These are phyloP conservation scores for Didymella pomorum DNA, from an alignment of 2,329 filamentous ascomycete genomes.

Conservation along the genomic window DNA sequence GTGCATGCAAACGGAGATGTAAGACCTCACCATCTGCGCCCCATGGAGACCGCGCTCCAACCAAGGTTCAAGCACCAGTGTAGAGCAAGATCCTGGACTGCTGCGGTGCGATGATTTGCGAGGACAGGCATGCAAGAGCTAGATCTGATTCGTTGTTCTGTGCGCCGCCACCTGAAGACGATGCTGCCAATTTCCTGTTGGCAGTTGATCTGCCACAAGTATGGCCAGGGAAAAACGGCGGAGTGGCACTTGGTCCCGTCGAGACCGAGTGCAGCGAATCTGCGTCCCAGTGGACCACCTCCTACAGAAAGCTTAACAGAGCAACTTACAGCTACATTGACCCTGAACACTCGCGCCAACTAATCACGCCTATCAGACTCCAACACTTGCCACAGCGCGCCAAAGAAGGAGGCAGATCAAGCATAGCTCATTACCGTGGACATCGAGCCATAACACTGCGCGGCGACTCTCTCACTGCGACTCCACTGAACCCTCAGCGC, in stretches of 20 bases:
- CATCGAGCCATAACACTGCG: background rate
- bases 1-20: background rate
- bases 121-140: background rate
- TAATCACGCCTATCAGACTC: background rate
- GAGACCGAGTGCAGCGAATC: background rate
- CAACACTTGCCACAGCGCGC: background rate
- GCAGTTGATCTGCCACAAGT: background rate
- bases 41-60: background rate
- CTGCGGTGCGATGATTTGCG: background rate
- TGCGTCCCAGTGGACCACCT: background rate
- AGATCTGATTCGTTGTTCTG: slow-evolving; percentile 2
- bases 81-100: background rate
- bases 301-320: background rate
- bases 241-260: background rate
- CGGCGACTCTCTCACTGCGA: slow-evolving; percentile 10
- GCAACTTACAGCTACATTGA: background rate
- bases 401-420: background rate
- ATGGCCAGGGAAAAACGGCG: too few species aligned
- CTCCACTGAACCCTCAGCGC: background rate
- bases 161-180: background rate
- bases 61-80: background rate
- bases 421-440: background rate
- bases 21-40: too few species aligned
- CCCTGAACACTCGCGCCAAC: background rate
- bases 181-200: background rate